These are phyloP conservation scores for Malus hybrid DNA, from an alignment of 331 rosid genomes.

Conservation along the genomic window DNA sequence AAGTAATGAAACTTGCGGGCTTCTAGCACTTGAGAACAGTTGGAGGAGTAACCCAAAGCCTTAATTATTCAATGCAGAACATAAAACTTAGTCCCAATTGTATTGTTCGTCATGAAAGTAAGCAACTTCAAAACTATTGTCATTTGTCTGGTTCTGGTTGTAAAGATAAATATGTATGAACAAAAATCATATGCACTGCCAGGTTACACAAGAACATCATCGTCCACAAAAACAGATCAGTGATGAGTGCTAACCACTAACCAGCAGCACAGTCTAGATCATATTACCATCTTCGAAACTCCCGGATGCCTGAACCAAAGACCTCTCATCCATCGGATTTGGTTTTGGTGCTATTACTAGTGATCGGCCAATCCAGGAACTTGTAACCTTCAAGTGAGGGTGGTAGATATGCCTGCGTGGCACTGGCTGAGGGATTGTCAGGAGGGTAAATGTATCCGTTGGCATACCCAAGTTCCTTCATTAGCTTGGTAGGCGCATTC, in stretches of 20 bases:
- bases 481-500: conserved; percentile 79
- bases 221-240: background rate
- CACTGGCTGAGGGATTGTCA: conserved; percentile 40
- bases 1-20: background rate
- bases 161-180: background rate
- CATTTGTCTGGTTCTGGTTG: background rate
- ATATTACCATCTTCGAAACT: background rate
- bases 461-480: conserved; percentile 77
- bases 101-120: background rate
- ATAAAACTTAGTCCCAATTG: background rate
- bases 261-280: background rate
- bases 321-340: background rate
- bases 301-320: background rate
- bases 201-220: background rate
- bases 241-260: background rate
- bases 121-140: background rate
- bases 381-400: conserved; percentile 58
- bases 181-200: background rate
- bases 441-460: conserved; percentile 74
- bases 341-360: conserved; percentile 2
- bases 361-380: conserved; percentile 61
- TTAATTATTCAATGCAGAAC: background rate
- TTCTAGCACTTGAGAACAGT: background rate
- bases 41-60: too few relatives aligned
- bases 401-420: conserved; percentile 50